Conservation (phyloP, 805 yeast genomes). For the Myxozyma kluyveri region DNA sequence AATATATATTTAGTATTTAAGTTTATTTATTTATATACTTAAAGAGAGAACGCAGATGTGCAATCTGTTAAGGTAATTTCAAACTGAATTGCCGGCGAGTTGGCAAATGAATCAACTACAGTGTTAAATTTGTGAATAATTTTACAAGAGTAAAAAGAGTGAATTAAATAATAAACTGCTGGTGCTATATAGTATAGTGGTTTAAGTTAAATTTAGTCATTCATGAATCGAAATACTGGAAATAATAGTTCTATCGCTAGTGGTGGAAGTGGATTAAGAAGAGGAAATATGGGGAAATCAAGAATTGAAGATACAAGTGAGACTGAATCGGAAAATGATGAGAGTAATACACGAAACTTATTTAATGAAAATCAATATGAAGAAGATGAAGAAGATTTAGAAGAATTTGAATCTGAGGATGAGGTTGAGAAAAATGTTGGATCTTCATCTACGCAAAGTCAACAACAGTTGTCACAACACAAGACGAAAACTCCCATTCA, state of each 20-base stretch:
- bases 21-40: too few species aligned
- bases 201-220: not conserved
- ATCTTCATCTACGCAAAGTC: too few species aligned
- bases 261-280: not conserved
- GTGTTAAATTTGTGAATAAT: too few species aligned
- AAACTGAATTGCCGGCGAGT: too few species aligned
- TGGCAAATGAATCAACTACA: too few species aligned
- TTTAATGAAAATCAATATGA: conserved; percentile 1
- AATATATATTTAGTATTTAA: too few species aligned
- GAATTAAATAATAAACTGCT: too few species aligned
- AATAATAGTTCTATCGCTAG: not conserved
- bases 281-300: not conserved
- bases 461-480: not conserved
- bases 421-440: not conserved
- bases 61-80: too few species aligned
- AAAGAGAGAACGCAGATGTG: too few species aligned
- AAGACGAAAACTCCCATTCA: conserved; percentile 29
- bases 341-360: conserved; percentile 2
- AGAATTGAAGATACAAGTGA: not conserved
- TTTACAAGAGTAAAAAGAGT: too few species aligned
- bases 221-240: conserved; percentile 5
- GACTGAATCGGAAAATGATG: conserved; percentile 3
- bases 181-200: too few species aligned
- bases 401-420: not conserved
- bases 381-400: conserved; percentile 7